Evolutionary conservation across 2,329 filamentous ascomycete species (phyloP), one percentile per base, ranked within the genome.

Genomic region (Penicillium oxalicum): DNA sequence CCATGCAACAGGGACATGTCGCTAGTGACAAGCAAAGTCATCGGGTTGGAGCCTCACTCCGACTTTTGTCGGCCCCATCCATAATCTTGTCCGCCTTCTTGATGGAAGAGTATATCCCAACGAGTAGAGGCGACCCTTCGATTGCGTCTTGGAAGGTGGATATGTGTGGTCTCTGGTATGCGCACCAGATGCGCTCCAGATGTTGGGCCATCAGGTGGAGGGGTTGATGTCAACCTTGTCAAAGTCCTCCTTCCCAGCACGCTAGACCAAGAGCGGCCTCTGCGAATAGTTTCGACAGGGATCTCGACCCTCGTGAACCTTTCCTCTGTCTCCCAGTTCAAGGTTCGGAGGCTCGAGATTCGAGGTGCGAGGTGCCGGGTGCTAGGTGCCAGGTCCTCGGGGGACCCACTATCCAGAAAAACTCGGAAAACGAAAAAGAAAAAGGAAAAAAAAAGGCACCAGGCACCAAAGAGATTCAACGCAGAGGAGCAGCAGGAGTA

Each of bases 391-490:
- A 13, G 41, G 29, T 32, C 29, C 4, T 11, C 29, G 2, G 18
- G 18, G 18, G 29, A 32, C 5, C 29, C 29, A 32, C 29, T 11
- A 5, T 32, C 4, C 29, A 32, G 11, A 7, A 7, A 5, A 11
- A 11, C 29, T 11, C 18, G 18, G 18, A 18, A 32, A 11, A 32
- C 8, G 29, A 32, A 32, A 32, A 7, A 11, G 29, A 32, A 32
- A 32, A 11, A 32, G 11, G 11, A 11, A 32, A 32, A 11, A 32
- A 37, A 54, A 54, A 60, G 57, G 57, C 56, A 60, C 57, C 56
- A 60, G 57, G 57, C 48, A 60, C 56, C 46, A 29, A 32, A 38
- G 35, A 32, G 18, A 18, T 18, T 18, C 18, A 18, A 18, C 18
- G 18, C 18, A 18, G 18, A 18, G 18, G 18, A 18, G 18, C 18